phyloP scores from a whole-genome alignment of 257 asterid species.

The Fraxinus americana region DNA sequence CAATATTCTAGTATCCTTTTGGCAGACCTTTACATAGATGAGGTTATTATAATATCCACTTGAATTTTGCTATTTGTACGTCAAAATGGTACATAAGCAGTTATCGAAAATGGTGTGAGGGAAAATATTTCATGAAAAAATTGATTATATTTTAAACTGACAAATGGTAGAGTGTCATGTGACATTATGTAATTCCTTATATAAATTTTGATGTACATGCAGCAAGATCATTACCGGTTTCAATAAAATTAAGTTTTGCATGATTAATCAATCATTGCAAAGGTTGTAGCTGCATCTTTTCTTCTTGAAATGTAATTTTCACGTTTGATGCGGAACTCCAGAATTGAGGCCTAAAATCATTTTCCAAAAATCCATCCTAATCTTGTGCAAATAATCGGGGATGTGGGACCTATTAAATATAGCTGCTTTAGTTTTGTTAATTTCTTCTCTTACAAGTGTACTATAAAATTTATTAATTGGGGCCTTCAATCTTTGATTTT shows the following conservation, averaged over 20 bases:
- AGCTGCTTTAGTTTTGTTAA: background rate
- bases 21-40: no score
- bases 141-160: no score
- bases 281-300: constrained; percentile 27
- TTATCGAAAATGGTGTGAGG: no score
- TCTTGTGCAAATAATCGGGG: constrained; percentile 31
- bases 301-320: constrained; percentile 32
- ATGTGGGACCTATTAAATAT: constrained; percentile 30
- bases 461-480: constrained; percentile 9
- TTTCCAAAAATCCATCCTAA: constrained; percentile 31
- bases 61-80: no score
- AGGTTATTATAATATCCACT: no score
- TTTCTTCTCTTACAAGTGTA: constrained; percentile 40
- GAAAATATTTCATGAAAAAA: no score
- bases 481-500: background rate
- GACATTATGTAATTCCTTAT: no score
- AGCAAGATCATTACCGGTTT: background rate
- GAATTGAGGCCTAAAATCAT: constrained; percentile 16
- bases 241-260: background rate
- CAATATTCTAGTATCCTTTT: background rate
- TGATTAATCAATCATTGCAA: constrained; percentile 41
- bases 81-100: no score
- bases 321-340: constrained; percentile 32
- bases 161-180: no score
- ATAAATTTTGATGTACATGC: no score